Conservation (phyloP, 2,329 filamentous ascomycete genomes). For the Diplocarpon rosae region DNA sequence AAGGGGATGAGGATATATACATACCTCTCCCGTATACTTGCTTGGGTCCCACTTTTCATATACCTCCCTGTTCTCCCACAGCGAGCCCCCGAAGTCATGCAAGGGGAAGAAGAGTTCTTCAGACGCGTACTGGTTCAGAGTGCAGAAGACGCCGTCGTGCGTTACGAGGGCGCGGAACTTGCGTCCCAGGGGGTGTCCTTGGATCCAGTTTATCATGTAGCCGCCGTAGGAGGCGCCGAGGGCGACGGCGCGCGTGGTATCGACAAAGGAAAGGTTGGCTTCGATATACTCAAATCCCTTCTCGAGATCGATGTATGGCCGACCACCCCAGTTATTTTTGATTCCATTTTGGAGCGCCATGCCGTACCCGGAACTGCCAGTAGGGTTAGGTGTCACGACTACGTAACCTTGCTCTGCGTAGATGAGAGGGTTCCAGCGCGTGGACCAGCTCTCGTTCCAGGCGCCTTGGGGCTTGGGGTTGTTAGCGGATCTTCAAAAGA, state of each 20-base stretch:
- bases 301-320: conserved; percentile 73
- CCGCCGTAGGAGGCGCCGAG: conserved; percentile 67
- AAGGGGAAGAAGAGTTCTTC: conserved; percentile 63
- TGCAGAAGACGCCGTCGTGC: conserved; percentile 78
- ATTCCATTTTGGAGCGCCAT: conserved; percentile 70
- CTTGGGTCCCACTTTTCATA: conserved; percentile 65
- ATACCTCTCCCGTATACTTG: conserved; percentile 30
- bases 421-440: conserved; percentile 75
- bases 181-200: conserved; percentile 71
- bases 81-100: conserved; percentile 51
- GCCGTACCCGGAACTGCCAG: conserved; percentile 73
- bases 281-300: conserved; percentile 66
- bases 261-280: conserved; percentile 54
- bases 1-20: too few relatives aligned
- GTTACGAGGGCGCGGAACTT: conserved; percentile 82
- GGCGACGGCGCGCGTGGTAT: conserved; percentile 58
- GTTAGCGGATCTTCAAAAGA: not conserved
- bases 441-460: conserved; percentile 37
- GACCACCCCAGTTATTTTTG: conserved; percentile 69
- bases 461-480: conserved; percentile 23
- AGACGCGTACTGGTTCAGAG: conserved; percentile 50
- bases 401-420: conserved; percentile 85
- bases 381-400: conserved; percentile 71
- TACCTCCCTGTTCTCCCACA: conserved; percentile 43
- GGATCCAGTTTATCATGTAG: conserved; percentile 80